phyloP scores from a whole-genome alignment of 1,139 yeast genomes.

The Pichia kudriavzevii region DNA sequence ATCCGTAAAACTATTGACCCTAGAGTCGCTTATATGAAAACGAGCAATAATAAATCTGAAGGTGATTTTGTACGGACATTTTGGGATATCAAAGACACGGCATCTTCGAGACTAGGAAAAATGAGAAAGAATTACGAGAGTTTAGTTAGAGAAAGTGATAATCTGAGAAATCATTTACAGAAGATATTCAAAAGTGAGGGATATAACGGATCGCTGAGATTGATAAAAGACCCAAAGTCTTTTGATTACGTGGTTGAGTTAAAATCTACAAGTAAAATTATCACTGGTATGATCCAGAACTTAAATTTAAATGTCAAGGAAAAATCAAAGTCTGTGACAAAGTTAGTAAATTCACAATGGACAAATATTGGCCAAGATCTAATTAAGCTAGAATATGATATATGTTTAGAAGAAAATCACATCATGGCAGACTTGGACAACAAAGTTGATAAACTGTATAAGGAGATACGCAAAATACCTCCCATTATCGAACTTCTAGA shows the following conservation, averaged over 20 bases:
- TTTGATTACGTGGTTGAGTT: constrained; percentile 25
- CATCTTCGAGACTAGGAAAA: constrained; percentile 20
- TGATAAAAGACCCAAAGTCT: constrained; percentile 22
- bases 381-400: constrained; percentile 19
- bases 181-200: constrained; percentile 20
- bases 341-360: constrained; percentile 29
- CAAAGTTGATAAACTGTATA: constrained; percentile 33
- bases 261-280: constrained; percentile 21
- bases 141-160: constrained; percentile 27
- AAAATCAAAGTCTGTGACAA: constrained; percentile 22
- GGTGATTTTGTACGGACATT: constrained; percentile 19
- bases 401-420: constrained; percentile 35
- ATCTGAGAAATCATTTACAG: constrained; percentile 24
- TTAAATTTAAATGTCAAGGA: constrained; percentile 17
- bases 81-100: constrained; percentile 22
- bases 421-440: constrained; percentile 38
- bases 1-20: constrained; percentile 22
- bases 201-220: constrained; percentile 20
- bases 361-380: constrained; percentile 28
- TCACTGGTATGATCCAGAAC: constrained; percentile 15
- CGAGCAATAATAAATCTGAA: constrained; percentile 17
- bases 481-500: constrained; percentile 60
- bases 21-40: constrained; percentile 13
- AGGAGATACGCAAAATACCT: constrained; percentile 37
- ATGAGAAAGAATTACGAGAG: constrained; percentile 27